Conservation (phyloP, 2,329 filamentous ascomycete species). For the Fusarium oxysporum region DNA sequence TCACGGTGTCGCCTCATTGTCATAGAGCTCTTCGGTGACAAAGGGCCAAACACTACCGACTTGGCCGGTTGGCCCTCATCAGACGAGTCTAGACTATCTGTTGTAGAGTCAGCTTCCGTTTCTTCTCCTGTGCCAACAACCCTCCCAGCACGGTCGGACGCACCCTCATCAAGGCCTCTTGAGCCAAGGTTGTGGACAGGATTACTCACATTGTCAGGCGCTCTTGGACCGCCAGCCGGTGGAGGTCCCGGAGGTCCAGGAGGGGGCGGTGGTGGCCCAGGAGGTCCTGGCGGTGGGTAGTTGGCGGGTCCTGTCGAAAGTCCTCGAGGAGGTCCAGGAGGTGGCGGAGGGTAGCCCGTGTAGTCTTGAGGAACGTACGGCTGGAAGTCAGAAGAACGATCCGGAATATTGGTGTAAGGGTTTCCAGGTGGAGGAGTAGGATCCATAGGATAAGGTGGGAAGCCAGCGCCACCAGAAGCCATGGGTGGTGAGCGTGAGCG, state of each 20-base stretch:
- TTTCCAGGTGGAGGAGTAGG: conserved; percentile 38
- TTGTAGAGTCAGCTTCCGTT: conserved; percentile 36
- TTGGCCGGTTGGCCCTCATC: conserved; percentile 46
- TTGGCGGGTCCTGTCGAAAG: conserved; percentile 15
- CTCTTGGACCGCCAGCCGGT: conserved; percentile 48
- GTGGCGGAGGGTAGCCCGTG: conserved; percentile 54
- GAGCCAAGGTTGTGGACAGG: conserved; percentile 46
- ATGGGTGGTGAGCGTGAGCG: conserved; percentile 62
- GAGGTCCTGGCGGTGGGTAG: conserved; percentile 40
- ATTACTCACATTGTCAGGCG: conserved; percentile 60
- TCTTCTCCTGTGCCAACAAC: conserved; percentile 6
- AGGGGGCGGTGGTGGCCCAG: conserved; percentile 46
- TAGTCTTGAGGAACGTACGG: conserved; percentile 59
- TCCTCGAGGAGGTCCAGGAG: conserved; percentile 48
- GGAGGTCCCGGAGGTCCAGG: conserved; percentile 49
- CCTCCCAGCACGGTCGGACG: conserved; percentile 49
- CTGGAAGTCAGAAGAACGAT: conserved; percentile 51
- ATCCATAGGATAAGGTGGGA: conserved; percentile 55
- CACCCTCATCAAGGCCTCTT: conserved; percentile 52
- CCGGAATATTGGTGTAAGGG: conserved; percentile 53
- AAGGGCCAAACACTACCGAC: conserved; percentile 60
- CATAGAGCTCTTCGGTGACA: conserved; percentile 62
- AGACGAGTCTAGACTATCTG: conserved; percentile 47
- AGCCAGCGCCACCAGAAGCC: conserved; percentile 64
- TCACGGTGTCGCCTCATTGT: conserved; percentile 58